Percentiles rank a stretch among this genome's conserved stretches.
These are phyloP conservation scores for Solanum rostratum DNA, from an alignment of 257 asterid species.

Conservation along the genomic window DNA sequence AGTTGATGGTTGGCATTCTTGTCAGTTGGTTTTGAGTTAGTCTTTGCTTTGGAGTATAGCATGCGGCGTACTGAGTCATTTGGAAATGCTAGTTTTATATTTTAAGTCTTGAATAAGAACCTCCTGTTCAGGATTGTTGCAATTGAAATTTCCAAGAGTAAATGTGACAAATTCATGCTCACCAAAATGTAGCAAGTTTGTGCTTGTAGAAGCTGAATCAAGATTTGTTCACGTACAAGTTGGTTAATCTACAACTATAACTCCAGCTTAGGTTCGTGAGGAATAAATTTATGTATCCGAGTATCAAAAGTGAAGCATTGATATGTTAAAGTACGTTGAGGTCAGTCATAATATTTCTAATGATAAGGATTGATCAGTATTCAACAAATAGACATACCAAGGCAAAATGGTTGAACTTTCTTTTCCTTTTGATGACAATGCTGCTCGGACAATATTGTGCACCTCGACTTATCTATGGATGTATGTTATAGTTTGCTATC, in stretches of 20 bases:
- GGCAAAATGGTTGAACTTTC: background rate
- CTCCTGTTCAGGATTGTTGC: background rate
- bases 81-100: background rate
- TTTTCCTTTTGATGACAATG: fast-evolving
- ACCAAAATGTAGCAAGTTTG: background rate
- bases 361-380: background rate
- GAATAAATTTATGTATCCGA: background rate
- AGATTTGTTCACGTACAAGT: background rate
- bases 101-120: background rate
- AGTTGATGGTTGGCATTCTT: background rate
- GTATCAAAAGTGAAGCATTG: background rate
- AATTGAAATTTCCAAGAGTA: background rate
- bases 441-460: background rate
- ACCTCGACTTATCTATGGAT: background rate
- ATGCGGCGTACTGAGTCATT: background rate
- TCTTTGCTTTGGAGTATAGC: background rate
- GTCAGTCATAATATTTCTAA: background rate
- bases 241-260: background rate
- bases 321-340: background rate
- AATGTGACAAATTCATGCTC: background rate
- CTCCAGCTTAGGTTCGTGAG: background rate
- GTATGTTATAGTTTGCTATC: background rate
- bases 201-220: background rate
- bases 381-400: background rate
- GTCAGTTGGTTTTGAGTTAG: background rate